A percentile compares a stretch with the other conserved stretches of the same genome.
Evolutionary conservation across 441 rosid genomes (phyloP).

Genomic region (Eutrema salsugineum): DNA sequence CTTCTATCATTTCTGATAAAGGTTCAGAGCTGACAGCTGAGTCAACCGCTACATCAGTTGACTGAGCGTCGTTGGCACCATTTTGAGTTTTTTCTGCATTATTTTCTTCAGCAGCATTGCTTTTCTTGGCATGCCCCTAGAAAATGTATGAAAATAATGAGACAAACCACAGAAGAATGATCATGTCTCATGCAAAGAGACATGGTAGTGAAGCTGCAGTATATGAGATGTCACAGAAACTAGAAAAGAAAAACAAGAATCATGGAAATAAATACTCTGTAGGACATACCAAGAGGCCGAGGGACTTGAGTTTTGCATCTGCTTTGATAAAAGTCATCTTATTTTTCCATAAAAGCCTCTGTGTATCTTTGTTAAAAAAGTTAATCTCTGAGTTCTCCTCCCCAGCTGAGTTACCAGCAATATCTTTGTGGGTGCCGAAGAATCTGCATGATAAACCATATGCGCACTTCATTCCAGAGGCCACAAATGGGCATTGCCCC

Average conservation of each 20-base stretch:
- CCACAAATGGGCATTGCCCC: conserved; percentile 78
- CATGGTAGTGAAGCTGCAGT: not conserved
- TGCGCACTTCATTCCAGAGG: conserved; percentile 51
- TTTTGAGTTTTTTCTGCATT: conserved; percentile 26
- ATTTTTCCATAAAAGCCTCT: conserved; percentile 86
- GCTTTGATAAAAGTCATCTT: conserved; percentile 73
- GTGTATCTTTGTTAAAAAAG: conserved; percentile 71
- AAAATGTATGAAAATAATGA: conserved; percentile 4
- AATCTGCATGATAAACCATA: conserved; percentile 88
- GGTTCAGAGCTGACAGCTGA: conserved; percentile 33
- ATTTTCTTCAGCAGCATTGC: conserved; percentile 40
- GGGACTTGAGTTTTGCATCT: conserved; percentile 62
- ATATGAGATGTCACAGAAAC: not conserved
- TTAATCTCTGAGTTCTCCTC: conserved; percentile 48
- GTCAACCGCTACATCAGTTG: conserved; percentile 20
- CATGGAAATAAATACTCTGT: not conserved
- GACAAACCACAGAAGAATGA: not conserved
- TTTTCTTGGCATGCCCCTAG: conserved; percentile 47
- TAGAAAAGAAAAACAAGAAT: not conserved
- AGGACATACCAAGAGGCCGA: conserved; percentile 68
- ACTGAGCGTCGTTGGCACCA: conserved; percentile 16
- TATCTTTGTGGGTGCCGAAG: conserved; percentile 54
- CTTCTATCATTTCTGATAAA: conserved; percentile 23
- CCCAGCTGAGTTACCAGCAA: conserved; percentile 9
- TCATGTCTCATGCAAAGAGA: not conserved